Conservation (phyloP, 2,329 filamentous ascomycete species). For the Helotiales sp. region DNA sequence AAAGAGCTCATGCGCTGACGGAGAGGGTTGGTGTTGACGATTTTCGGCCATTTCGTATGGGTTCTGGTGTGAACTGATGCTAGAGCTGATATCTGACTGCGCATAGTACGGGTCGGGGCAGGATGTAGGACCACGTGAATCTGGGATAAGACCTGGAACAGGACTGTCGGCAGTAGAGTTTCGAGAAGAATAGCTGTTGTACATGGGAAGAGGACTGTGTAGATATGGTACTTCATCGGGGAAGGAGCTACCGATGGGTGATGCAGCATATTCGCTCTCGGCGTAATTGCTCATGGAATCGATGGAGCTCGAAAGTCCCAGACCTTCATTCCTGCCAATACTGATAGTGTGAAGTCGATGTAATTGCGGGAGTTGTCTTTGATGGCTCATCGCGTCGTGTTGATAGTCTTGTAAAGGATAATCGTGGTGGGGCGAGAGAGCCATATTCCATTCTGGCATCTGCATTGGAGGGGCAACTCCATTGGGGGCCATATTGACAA, state of each 20-base stretch:
- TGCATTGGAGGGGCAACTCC: constrained; percentile 28
- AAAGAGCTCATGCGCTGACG: constrained; percentile 31
- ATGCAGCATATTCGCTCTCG: constrained; percentile 55
- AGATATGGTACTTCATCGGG: constrained; percentile 57
- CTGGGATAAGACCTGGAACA: constrained; percentile 51
- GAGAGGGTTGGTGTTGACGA: constrained; percentile 32
- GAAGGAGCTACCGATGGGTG: constrained; percentile 54
- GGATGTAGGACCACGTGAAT: constrained; percentile 55
- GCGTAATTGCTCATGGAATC: constrained; percentile 53
- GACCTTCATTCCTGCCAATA: constrained; percentile 36
- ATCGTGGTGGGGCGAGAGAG: constrained; percentile 28
- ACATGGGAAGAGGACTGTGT: constrained; percentile 56
- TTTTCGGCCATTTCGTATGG: constrained; percentile 47
- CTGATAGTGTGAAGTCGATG: constrained; percentile 48
- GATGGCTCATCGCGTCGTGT: constrained; percentile 26
- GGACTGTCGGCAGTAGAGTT: constrained; percentile 57
- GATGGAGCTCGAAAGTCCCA: constrained; percentile 32
- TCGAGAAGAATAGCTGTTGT: constrained; percentile 54
- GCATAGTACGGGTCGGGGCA: constrained; percentile 62
- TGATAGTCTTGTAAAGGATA: constrained; percentile 31
- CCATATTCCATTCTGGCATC: constrained; percentile 35
- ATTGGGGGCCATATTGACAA: constrained; percentile 40
- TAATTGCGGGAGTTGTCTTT: constrained; percentile 49
- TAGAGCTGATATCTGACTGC: constrained; percentile 61
- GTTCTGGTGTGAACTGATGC: constrained; percentile 59